phyloP scores from a whole-genome alignment of 2,329 filamentous ascomycete genomes.

The Neonectria coccinea region DNA sequence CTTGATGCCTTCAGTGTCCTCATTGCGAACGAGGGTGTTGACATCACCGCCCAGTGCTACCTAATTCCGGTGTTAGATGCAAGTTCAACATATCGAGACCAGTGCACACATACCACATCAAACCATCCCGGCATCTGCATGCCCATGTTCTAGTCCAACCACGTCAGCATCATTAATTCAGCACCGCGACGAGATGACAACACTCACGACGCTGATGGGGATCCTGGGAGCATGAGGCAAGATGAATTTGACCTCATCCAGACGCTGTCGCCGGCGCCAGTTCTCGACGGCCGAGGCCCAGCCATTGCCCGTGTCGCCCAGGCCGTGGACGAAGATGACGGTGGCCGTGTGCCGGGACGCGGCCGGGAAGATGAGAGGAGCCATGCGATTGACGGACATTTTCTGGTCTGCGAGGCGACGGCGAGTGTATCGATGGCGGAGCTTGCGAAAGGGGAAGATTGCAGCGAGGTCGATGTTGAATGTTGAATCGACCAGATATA shows the following conservation, averaged over 20 bases:
- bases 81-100: not conserved
- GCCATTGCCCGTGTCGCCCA: conserved; percentile 85
- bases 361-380: conserved; percentile 80
- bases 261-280: conserved; percentile 82
- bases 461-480: conserved; percentile 5
- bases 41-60: conserved; percentile 51
- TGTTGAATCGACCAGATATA: conserved; percentile 15
- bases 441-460: not conserved
- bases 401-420: not conserved
- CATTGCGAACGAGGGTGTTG: conserved; percentile 50
- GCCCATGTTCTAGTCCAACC: conserved; percentile 40
- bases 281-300: conserved; percentile 89
- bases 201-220: conserved; percentile 75
- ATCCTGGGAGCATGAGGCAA: conserved; percentile 91
- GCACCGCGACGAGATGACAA: not conserved
- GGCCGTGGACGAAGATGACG: conserved; percentile 92
- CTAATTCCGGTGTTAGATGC: conserved; percentile 35
- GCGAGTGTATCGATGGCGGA: conserved; percentile 16
- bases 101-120: conserved; percentile 70
- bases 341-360: conserved; percentile 89
- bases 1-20: conserved; percentile 81
- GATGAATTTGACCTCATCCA: conserved; percentile 92
- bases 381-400: conserved; percentile 43
- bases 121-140: conserved; percentile 86
- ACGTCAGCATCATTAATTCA: conserved; percentile 29